Percentiles rank a stretch among this genome's conserved stretches.
Conservation (phyloP, 1,284 basidiomycete species). For the Mycocalia duriaeana region DNA sequence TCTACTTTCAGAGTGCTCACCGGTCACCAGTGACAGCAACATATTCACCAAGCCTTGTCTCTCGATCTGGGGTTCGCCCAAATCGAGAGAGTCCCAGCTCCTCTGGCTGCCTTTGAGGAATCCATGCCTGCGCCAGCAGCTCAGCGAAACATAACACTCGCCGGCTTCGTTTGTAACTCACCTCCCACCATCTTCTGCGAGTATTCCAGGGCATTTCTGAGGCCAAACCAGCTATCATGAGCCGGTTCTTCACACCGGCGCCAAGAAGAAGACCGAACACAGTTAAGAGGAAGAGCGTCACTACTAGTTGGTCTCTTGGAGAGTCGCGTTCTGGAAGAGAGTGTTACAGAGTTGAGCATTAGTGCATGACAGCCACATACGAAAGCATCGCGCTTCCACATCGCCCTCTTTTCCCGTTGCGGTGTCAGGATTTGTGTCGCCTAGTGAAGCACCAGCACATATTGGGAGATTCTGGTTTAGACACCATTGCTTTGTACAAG, state of each 20-base stretch:
- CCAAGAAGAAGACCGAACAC: slow-evolving; percentile 80
- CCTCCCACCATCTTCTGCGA: slow-evolving; percentile 76
- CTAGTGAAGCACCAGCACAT: slow-evolving; percentile 79
- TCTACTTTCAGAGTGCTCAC: too few species aligned
- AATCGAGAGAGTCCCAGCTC: slow-evolving; percentile 42
- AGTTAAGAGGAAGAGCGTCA: slow-evolving; percentile 83
- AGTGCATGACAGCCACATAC: slow-evolving; percentile 46
- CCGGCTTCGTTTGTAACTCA: slow-evolving; percentile 18
- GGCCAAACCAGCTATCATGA: slow-evolving; percentile 71
- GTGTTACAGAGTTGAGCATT: slow-evolving; percentile 15
- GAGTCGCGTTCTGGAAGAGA: slow-evolving; percentile 57
- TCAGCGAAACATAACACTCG: too few species aligned
- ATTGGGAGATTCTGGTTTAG: slow-evolving; percentile 87
- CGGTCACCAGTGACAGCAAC: slow-evolving; percentile 27
- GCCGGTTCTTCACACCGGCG: slow-evolving; percentile 77
- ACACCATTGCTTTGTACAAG: slow-evolving; percentile 94
- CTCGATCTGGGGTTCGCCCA: slow-evolving; percentile 26
- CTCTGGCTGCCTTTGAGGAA: slow-evolving; percentile 38
- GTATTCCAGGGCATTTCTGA: slow-evolving; percentile 57
- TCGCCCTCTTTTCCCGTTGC: slow-evolving; percentile 96
- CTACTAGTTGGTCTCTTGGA: slow-evolving; percentile 85
- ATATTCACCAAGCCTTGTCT: slow-evolving; percentile 36
- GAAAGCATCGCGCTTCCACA: slow-evolving; percentile 92
- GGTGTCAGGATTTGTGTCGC: slow-evolving; percentile 85
- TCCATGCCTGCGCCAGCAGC: slow-evolving; percentile 10